Evolutionary conservation across 2,329 filamentous ascomycete genomes (phyloP).

Genomic region (Pseudopithomyces maydicus): DNA sequence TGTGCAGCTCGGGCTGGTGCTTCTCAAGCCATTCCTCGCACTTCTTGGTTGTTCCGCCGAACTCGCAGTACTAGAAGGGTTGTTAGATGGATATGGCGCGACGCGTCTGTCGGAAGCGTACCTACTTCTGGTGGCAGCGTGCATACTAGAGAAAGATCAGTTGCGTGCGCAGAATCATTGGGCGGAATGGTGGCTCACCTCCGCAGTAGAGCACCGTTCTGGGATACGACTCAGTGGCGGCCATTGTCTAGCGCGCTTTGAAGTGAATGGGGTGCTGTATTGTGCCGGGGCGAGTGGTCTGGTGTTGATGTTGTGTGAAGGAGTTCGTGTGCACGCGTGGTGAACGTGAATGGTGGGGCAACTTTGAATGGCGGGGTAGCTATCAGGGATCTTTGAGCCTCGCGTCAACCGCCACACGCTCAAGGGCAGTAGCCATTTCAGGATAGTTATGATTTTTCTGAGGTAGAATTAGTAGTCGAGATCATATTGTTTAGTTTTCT

Average conservation of each 20-base stretch:
- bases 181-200: constrained; percentile 49
- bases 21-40: constrained; percentile 94
- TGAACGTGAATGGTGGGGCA: constrained; percentile 4
- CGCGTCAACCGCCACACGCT: not conserved
- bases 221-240: constrained; percentile 47
- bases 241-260: not conserved
- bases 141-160: constrained; percentile 58
- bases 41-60: constrained; percentile 94
- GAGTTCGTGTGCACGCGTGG: constrained; percentile 15
- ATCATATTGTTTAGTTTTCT: no score
- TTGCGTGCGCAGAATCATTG: not conserved
- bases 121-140: constrained; percentile 70
- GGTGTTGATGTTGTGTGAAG: constrained; percentile 11
- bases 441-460: no score
- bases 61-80: constrained; percentile 86
- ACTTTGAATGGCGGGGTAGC: constrained; percentile 18
- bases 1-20: constrained; percentile 74
- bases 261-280: not conserved
- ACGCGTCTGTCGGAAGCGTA: constrained; percentile 37
- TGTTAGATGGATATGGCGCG: constrained; percentile 13
- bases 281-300: not conserved
- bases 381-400: constrained; percentile 1
- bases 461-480: no score
- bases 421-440: not conserved
- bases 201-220: constrained; percentile 66